A percentile compares a stretch with the other conserved stretches of the same genome.
phyloP scores from a whole-genome alignment of 768 basidiomycete genomes.

The Lactifluus subvellereus region DNA sequence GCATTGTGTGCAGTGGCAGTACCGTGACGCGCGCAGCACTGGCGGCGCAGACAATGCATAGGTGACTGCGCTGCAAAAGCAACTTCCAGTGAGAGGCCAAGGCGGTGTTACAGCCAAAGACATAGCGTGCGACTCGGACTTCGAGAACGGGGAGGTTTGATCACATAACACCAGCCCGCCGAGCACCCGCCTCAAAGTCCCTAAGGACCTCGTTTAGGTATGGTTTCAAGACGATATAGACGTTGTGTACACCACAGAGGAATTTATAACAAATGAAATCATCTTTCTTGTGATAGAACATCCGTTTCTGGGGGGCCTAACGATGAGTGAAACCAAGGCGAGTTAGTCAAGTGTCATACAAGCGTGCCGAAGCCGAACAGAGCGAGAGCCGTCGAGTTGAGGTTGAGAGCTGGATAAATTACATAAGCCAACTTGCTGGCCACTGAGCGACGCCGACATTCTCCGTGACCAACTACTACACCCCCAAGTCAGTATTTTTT shows the following conservation, averaged over 20 bases:
- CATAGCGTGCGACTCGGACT: not conserved
- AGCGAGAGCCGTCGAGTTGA: not conserved
- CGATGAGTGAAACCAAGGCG: too few species aligned
- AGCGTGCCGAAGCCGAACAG: too few species aligned
- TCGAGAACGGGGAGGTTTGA: not conserved
- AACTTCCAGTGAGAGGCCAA: constrained; percentile 38
- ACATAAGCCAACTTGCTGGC: constrained; percentile 23
- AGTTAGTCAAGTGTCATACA: too few species aligned
- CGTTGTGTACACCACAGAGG: too few species aligned
- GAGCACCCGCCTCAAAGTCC: too few species aligned
- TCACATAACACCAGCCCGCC: not conserved
- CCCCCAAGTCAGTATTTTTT: constrained; percentile 12
- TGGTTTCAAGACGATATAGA: too few species aligned
- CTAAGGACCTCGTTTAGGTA: too few species aligned
- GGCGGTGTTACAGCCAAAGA: constrained; percentile 7
- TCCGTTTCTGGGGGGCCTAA: too few species aligned
- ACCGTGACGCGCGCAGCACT: constrained; percentile 42
- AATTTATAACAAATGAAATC: too few species aligned
- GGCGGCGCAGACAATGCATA: constrained; percentile 47
- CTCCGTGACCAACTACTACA: constrained; percentile 12
- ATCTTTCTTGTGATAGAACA: too few species aligned
- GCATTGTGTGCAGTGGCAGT: constrained; percentile 68
- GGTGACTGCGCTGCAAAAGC: constrained; percentile 51
- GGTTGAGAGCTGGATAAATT: not conserved
- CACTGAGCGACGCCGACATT: constrained; percentile 12